Evolutionary conservation across 1,139 yeast genomes (phyloP).

Genomic region (Suhomyces bribrorum): DNA sequence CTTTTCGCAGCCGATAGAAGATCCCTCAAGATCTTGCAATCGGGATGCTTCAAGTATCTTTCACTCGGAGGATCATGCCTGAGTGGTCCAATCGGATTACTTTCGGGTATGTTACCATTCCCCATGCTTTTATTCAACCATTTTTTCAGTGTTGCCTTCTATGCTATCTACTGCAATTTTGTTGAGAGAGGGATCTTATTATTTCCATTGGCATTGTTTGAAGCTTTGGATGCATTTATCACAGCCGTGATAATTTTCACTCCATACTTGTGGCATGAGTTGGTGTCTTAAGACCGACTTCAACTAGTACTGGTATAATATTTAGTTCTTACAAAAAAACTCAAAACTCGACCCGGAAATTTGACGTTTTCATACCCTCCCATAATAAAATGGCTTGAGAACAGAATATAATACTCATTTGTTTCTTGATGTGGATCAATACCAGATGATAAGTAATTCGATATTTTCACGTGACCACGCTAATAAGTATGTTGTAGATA

Average conservation of each 20-base stretch:
- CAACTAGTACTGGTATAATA: too few species aligned
- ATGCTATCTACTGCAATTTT: slow-evolving; percentile 73
- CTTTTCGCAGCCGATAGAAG: slow-evolving; percentile 83
- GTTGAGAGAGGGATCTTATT: slow-evolving; percentile 61
- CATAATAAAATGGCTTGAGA: too few species aligned
- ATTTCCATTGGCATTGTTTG: slow-evolving; percentile 72
- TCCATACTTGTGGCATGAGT: slow-evolving; percentile 65
- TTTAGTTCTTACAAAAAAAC: too few species aligned
- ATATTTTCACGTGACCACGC: too few species aligned
- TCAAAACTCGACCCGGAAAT: too few species aligned
- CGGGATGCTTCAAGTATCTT: slow-evolving; percentile 88
- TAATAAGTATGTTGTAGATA: too few species aligned
- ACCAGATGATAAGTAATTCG: too few species aligned
- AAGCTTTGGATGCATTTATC: slow-evolving; percentile 65
- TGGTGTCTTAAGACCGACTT: slow-evolving; percentile 20
- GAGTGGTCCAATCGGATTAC: slow-evolving; percentile 75
- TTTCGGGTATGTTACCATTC: slow-evolving; percentile 78
- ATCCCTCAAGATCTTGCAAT: slow-evolving; percentile 68
- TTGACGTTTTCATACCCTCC: too few species aligned
- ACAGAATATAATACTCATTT: too few species aligned
- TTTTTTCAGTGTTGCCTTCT: slow-evolving; percentile 88
- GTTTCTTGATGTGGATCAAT: too few species aligned
- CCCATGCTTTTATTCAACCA: slow-evolving; percentile 78
- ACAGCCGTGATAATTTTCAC: slow-evolving; percentile 80
- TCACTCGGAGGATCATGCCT: slow-evolving; percentile 80